These are phyloP conservation scores for Asterionellopsis glacialis DNA, from an alignment of 108 stramenopile species.

Conservation along the genomic window DNA sequence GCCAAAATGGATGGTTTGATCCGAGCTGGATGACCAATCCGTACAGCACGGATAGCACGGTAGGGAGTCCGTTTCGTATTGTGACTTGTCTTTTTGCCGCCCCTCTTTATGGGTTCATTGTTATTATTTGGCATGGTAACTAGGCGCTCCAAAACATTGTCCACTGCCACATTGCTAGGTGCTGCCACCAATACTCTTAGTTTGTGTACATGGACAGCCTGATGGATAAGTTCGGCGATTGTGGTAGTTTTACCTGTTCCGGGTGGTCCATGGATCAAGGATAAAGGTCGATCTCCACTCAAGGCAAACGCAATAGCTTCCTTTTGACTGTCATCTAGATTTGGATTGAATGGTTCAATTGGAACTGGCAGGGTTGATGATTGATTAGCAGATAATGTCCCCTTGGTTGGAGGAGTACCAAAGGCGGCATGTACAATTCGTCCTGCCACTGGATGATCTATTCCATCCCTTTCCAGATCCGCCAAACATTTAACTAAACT, in stretches of 20 bases:
- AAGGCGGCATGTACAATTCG: slow-evolving; percentile 61
- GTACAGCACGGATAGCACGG: slow-evolving; percentile 60
- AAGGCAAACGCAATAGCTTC: slow-evolving; percentile 76
- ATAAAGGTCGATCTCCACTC: slow-evolving; percentile 39
- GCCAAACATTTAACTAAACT: slow-evolving; percentile 56
- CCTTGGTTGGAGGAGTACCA: slow-evolving; percentile 9
- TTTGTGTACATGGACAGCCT: slow-evolving; percentile 60
- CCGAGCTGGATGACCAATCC: slow-evolving; percentile 95
- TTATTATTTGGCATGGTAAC: slow-evolving; percentile 19
- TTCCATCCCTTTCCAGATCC: slow-evolving; percentile 57
- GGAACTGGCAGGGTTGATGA: not conserved
- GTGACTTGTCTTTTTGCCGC: slow-evolving; percentile 8
- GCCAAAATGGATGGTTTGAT: slow-evolving; percentile 69
- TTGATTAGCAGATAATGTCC: not conserved
- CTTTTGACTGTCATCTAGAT: slow-evolving; percentile 67
- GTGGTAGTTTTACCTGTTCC: slow-evolving; percentile 85
- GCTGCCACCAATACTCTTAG: slow-evolving; percentile 91
- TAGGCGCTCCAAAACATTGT: slow-evolving; percentile 92
- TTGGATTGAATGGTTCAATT: slow-evolving; percentile 24
- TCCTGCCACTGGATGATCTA: slow-evolving; percentile 65
- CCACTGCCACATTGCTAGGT: slow-evolving; percentile 99
- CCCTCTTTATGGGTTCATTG: not conserved
- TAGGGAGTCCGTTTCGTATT: slow-evolving; percentile 16
- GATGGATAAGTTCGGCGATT: slow-evolving; percentile 85
- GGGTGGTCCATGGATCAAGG: slow-evolving; percentile 84